Conservation (phyloP, 2,329 filamentous ascomycete species). For the Ceratocystiopsis minuta region DNA sequence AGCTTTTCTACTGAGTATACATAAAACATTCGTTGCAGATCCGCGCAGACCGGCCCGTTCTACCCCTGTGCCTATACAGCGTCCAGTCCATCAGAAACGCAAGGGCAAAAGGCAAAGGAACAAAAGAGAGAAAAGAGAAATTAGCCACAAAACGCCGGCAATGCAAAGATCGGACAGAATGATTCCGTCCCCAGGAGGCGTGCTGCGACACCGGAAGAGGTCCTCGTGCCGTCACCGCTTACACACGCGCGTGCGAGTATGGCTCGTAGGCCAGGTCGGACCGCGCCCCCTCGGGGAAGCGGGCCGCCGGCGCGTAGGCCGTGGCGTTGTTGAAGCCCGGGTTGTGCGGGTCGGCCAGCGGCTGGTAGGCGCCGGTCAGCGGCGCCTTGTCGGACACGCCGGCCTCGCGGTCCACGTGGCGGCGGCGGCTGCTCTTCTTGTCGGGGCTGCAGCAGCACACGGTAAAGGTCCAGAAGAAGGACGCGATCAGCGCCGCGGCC, state of each 20-base stretch:
- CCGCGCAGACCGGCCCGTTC: too few species aligned
- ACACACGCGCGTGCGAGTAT: slow-evolving; percentile 36
- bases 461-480: slow-evolving; percentile 81
- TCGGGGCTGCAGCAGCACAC: slow-evolving; percentile 77
- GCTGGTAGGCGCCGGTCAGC: slow-evolving; percentile 25
- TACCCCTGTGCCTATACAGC: too few species aligned
- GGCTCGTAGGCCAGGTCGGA: slow-evolving; percentile 45
- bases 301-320: slow-evolving; percentile 15
- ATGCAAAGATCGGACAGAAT: background rate
- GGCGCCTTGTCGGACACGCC: slow-evolving; percentile 28
- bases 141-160: background rate
- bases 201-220: too few species aligned
- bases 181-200: too few species aligned
- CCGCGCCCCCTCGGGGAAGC: slow-evolving; percentile 23
- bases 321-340: slow-evolving; percentile 19
- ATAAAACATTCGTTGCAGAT: too few species aligned
- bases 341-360: slow-evolving; percentile 22
- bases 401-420: slow-evolving; percentile 14
- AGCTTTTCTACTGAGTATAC: too few species aligned
- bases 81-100: too few species aligned
- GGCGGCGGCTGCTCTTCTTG: slow-evolving; percentile 15
- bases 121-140: background rate
- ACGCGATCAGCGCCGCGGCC: slow-evolving; percentile 55
- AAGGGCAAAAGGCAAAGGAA: too few species aligned
- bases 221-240: slow-evolving; percentile 10